Evolutionary conservation across 1,284 basidiomycete species (phyloP).

Genomic region (Amylostereum chailletii): DNA sequence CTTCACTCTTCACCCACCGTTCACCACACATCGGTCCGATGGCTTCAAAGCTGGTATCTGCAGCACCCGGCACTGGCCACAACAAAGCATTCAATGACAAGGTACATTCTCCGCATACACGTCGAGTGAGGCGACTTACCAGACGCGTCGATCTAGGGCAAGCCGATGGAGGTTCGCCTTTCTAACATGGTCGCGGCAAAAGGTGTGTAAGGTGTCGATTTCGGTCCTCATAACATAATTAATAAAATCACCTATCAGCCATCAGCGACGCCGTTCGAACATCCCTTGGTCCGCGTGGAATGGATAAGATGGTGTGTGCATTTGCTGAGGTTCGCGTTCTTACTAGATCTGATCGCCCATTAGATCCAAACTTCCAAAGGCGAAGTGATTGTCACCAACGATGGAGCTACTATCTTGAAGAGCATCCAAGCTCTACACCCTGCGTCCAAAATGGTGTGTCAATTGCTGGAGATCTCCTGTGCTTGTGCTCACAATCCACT

Average conservation of each 20-base stretch:
- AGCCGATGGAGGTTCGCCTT: conserved; percentile 88
- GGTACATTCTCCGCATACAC: conserved; percentile 26
- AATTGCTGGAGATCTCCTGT: conserved; percentile 5
- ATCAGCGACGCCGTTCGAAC: conserved; percentile 98
- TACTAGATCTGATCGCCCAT: conserved; percentile 1
- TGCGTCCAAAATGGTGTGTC: conserved; percentile 88
- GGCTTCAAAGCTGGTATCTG: conserved; percentile 28
- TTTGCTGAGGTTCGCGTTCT: conserved; percentile 3
- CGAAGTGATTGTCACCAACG: conserved; percentile 97
- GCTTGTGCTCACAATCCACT: conserved; percentile 1
- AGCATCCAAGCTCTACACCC: conserved; percentile 98
- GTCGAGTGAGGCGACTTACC: conserved; percentile 9
- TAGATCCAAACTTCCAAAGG: conserved; percentile 97
- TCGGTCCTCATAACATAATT: background rate
- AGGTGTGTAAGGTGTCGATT: conserved; percentile 39
- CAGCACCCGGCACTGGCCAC: conserved; percentile 30
- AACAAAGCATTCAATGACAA: conserved; percentile 82
- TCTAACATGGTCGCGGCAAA: conserved; percentile 97
- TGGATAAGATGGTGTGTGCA: conserved; percentile 93
- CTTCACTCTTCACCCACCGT: background rate
- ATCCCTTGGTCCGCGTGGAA: conserved; percentile 93
- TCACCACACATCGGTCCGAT: conserved; percentile 19
- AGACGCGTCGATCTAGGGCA: conserved; percentile 51
- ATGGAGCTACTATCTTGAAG: conserved; percentile 96
- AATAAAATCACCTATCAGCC: conserved; percentile 40